Base-by-base conservation (phyloP, 2,329 filamentous ascomycete species). In the Xylariaceae sp. region DNA sequence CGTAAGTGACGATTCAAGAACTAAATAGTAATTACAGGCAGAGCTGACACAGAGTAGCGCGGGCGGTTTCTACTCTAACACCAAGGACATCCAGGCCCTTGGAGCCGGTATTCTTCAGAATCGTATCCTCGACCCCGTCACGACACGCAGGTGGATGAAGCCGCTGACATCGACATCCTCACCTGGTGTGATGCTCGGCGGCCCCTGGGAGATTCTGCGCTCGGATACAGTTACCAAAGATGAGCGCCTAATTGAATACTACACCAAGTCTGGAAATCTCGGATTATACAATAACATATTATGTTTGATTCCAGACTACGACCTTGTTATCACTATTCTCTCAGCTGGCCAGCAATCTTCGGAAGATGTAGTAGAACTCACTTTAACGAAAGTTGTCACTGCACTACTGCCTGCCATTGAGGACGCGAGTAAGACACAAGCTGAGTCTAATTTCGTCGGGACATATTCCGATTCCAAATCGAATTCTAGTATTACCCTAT, bases 401-500 rank as follows among this genome's bases (percentile, higher is more conserved):
- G 53, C 54, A 0, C 57, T 80, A 0, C 50, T 79, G 0, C 75
- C 75, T 0, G 75, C 72, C 0, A 52, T 80, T 6, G 77, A 80
- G 32, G 61, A 70, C 18, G 76, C 75, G 1, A 70, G 75, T 6
- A 71, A 72, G 13, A 64, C 68, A 5, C 69, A 78, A 37, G 70
- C 72, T 0, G 43, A 44, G 10, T 21, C 53, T 3, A 57, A 51
- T 0, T 72, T 72, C 50, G 70, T 60, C 0, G 77, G 77, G 21
- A 71, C 65, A 0, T 80, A 77, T 53, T 47, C 49, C 1, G 72
- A 78, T 30, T 57, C 60, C 6, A 55, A 54, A 1, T 73, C 67
- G 15, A 74, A 76, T 63, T 77, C 76, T 0, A 74, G 64, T 11
- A 60, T 79, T 11, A 68, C 68, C 0, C 64, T 80, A 13, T 51